Conservation (phyloP, 192 early-diverging fungal genomes). For the Entomortierella parvispora region DNA sequence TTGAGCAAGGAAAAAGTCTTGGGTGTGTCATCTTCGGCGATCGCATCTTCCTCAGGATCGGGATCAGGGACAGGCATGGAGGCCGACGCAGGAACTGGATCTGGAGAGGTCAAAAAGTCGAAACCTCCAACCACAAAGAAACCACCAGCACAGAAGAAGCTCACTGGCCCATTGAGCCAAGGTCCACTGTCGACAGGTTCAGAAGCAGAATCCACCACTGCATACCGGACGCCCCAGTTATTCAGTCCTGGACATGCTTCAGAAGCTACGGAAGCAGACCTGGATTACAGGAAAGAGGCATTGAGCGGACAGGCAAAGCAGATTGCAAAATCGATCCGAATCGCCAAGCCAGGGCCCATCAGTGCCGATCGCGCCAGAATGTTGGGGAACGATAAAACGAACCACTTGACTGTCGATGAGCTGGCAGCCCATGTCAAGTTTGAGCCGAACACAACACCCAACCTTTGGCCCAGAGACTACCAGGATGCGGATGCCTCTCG, state of each 20-base stretch:
- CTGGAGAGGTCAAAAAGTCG: background rate
- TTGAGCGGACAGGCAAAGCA: slow-evolving; percentile 22
- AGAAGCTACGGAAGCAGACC: background rate
- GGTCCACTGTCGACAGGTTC: no score
- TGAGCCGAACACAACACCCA: no score
- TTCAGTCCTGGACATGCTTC: slow-evolving; percentile 35
- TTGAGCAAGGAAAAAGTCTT: slow-evolving; percentile 42
- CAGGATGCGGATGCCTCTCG: no score
- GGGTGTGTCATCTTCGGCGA: slow-evolving; percentile 21
- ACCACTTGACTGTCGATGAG: background rate
- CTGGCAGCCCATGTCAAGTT: background rate
- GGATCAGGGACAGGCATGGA: background rate
- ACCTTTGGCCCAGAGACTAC: no score
- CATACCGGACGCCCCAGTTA: no score
- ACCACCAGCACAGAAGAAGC: no score
- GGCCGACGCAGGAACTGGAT: background rate
- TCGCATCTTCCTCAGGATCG: no score
- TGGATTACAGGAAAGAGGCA: slow-evolving; percentile 28
- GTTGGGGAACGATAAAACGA: background rate
- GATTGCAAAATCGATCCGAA: slow-evolving; percentile 37
- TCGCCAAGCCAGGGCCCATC: slow-evolving; percentile 27
- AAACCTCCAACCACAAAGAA: no score
- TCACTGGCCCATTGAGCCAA: no score
- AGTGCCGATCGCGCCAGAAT: slow-evolving; percentile 9
- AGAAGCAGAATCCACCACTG: no score